Evolutionary conservation across 2,329 filamentous ascomycete species (phyloP), one percentile per base, ranked within the genome.

Genomic region (Pestalotiopsis sp.): DNA sequence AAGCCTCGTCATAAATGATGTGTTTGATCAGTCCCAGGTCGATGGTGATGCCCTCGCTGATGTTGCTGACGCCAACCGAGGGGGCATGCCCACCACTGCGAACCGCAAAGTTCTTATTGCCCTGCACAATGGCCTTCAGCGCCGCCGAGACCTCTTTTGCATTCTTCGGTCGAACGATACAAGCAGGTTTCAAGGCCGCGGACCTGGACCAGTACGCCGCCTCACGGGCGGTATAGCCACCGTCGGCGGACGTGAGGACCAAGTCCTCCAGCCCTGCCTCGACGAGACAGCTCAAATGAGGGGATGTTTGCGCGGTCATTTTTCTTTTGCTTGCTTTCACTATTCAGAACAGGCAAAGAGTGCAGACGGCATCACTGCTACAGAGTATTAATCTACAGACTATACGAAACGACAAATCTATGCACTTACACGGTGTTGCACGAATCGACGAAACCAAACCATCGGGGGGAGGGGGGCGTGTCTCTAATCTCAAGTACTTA

Each of bases 131-230:
- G 2, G 25, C 4, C 2, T 65, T 65, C 41, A 65, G 14, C n/a
- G 41, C 45, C n/a, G 7, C 23, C 1, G 63, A 20, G n/a, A 65
- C 63, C n/a, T 65, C 45, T 13, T 57, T 9, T 9, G 63, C 65
- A 52, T 17, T 20, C 36, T 55, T 20, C 3, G 65, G 57, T 4
- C 4, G 57, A 6, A 67, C 7, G 23, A 67, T 62, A 25, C 38
- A 62, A 6, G 55, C 57, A n/a, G 65, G 65, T 4, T 61, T 59
- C 31, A 67, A 17, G 3, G 60, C 61, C 17, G 65, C 55, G 20
- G 52, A 61, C 12, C 39, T 67, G 36, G 55, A 67, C 55, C 55
- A 67, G 57, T 67, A 67, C 12, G 65, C 60, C 13, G 59, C 31
- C 4, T 41, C 27, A 4, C 65, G 55, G 1, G 57, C 55, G 12